These are phyloP conservation scores for Epicoccum nigrum DNA, from an alignment of 2,329 filamentous ascomycete genomes.

Conservation along the genomic window DNA sequence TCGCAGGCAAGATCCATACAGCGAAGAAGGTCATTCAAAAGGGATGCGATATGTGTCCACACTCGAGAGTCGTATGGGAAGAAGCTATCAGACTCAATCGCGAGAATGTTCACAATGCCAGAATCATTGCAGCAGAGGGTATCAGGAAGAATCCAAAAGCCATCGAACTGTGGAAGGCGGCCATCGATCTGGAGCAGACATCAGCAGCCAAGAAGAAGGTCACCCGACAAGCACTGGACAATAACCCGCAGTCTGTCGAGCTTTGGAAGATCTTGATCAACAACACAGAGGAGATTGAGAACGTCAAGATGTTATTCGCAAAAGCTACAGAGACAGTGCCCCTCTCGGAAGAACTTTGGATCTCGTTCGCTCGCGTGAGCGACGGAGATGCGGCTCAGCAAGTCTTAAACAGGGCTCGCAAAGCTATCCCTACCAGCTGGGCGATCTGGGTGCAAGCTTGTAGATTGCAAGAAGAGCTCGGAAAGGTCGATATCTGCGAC, in stretches of 20 bases:
- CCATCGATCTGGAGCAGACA: constrained; percentile 89
- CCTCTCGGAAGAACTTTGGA: constrained; percentile 90
- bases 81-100: constrained; percentile 89
- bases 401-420: constrained; percentile 92
- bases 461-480: constrained; percentile 86
- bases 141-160: constrained; percentile 91
- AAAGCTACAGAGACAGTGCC: constrained; percentile 97
- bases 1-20: constrained; percentile 88
- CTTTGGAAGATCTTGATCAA: constrained; percentile 99
- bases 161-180: constrained; percentile 90
- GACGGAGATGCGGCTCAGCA: constrained; percentile 90
- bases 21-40: constrained; percentile 86
- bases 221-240: constrained; percentile 85
- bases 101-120: constrained; percentile 82
- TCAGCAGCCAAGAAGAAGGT: constrained; percentile 88
- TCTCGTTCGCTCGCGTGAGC: constrained; percentile 88
- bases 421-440: constrained; percentile 88
- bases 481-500: constrained; percentile 72
- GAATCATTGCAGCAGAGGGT: constrained; percentile 90
- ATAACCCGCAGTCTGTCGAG: constrained; percentile 90
- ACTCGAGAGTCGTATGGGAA: constrained; percentile 93
- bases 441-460: constrained; percentile 98
- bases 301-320: constrained; percentile 85
- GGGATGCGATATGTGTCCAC: constrained; percentile 89
- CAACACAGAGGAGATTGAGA: constrained; percentile 85